Conservation (phyloP, 1,139 yeast species). For the Zygoascus hellenicus region DNA sequence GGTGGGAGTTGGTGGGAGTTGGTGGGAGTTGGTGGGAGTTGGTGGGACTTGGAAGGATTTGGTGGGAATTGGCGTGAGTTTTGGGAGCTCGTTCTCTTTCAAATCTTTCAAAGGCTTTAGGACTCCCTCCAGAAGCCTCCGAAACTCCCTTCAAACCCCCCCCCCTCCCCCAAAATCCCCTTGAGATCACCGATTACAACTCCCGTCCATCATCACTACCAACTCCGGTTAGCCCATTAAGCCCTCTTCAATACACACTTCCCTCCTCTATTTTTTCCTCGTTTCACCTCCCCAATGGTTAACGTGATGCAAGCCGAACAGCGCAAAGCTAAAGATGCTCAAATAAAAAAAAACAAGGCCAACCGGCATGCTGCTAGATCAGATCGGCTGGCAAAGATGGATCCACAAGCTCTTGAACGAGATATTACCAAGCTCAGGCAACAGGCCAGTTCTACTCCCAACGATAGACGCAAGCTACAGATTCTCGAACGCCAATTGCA, state of each 20-base stretch:
- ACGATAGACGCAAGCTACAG: slow-evolving; percentile 21
- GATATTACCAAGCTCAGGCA: slow-evolving; percentile 22
- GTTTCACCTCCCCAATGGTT: not conserved
- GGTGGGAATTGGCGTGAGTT: no score
- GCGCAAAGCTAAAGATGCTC: slow-evolving; percentile 28
- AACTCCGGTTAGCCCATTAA: no score
- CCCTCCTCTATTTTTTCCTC: no score
- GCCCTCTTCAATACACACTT: no score
- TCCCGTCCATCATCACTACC: no score
- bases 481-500: slow-evolving; percentile 20
- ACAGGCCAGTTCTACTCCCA: slow-evolving; percentile 7
- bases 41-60: not conserved
- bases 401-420: slow-evolving; percentile 19
- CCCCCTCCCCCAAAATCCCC: no score
- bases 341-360: slow-evolving; percentile 28
- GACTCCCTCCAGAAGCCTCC: no score
- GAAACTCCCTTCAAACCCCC: no score
- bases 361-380: slow-evolving; percentile 20
- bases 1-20: no score
- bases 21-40: not conserved
- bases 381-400: slow-evolving; percentile 20
- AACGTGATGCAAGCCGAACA: slow-evolving; percentile 25
- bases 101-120: no score
- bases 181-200: no score
- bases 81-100: no score